These are phyloP conservation scores for Rhizophagus clarus DNA, from an alignment of 192 early-diverging fungal genomes.

Conservation along the genomic window DNA sequence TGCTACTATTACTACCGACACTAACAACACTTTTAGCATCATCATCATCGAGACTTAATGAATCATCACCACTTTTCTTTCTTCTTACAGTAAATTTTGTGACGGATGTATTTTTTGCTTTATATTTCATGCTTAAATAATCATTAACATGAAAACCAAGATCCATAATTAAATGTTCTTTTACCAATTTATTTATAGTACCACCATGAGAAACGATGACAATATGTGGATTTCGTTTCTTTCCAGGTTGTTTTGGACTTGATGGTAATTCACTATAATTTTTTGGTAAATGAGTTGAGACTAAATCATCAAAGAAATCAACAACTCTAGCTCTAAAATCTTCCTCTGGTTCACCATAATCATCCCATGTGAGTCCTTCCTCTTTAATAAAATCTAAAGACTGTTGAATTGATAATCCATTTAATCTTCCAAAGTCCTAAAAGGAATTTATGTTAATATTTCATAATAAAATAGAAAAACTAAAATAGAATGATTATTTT, in stretches of 20 bases:
- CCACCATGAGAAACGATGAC: conserved; percentile 26
- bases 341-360: conserved; percentile 31
- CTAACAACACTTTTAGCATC: conserved; percentile 15
- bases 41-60: neutral
- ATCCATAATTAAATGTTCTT: conserved; percentile 19
- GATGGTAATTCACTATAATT: neutral
- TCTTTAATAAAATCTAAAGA: conserved; percentile 29
- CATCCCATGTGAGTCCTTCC: conserved; percentile 20
- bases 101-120: conserved; percentile 23
- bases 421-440: conserved; percentile 24
- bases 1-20: conserved; percentile 1
- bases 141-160: conserved; percentile 27
- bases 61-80: neutral
- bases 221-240: conserved; percentile 17
- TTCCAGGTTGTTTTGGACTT: neutral
- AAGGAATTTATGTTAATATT: neutral
- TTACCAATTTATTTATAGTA: conserved; percentile 22
- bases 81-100: conserved; percentile 21
- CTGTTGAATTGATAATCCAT: conserved; percentile 4
- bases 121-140: conserved; percentile 30
- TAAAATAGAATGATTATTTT: neutral
- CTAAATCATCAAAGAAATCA: conserved; percentile 21
- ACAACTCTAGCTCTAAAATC: conserved; percentile 13
- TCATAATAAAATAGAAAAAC: neutral
- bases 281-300: conserved; percentile 19